Evolutionary conservation across 768 basidiomycete genomes (phyloP).

Genomic region (Mycena vulgaris): DNA sequence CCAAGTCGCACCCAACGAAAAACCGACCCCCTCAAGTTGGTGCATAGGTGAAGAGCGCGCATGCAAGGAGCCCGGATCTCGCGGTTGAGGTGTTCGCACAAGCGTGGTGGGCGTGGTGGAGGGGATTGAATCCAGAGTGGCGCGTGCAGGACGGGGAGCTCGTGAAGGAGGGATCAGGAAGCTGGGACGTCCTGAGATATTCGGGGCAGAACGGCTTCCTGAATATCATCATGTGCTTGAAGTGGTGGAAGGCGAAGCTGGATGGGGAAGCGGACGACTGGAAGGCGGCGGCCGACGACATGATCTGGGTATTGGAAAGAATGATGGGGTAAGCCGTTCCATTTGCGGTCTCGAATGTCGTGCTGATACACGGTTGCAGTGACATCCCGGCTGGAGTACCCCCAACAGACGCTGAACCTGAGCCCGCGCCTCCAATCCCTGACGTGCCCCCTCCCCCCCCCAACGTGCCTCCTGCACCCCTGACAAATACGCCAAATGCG

Average conservation of each 20-base stretch:
- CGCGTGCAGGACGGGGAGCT: background rate
- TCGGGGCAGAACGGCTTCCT: conserved; percentile 11
- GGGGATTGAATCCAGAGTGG: conserved; percentile 1
- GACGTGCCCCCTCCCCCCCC: background rate
- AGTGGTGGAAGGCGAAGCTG: conserved; percentile 7
- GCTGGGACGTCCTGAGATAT: background rate
- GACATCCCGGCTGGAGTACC: too few relatives aligned
- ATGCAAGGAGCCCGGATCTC: background rate
- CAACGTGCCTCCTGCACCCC: background rate
- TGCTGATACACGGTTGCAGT: background rate
- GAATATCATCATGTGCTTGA: background rate
- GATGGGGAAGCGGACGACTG: background rate
- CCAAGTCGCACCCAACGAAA: background rate
- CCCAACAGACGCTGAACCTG: background rate
- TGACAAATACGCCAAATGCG: background rate
- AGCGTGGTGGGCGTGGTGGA: conserved; percentile 21
- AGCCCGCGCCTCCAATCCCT: background rate
- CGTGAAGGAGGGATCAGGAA: conserved; percentile 1
- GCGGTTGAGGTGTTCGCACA: background rate
- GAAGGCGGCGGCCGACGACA: background rate
- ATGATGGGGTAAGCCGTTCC: background rate
- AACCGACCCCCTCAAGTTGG: background rate
- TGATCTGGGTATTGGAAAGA: background rate
- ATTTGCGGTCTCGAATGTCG: too few relatives aligned
- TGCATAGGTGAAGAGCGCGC: conserved; percentile 4